phyloP scores from a whole-genome alignment of 139 green algal genomes.

The Picochlorum sp. region DNA sequence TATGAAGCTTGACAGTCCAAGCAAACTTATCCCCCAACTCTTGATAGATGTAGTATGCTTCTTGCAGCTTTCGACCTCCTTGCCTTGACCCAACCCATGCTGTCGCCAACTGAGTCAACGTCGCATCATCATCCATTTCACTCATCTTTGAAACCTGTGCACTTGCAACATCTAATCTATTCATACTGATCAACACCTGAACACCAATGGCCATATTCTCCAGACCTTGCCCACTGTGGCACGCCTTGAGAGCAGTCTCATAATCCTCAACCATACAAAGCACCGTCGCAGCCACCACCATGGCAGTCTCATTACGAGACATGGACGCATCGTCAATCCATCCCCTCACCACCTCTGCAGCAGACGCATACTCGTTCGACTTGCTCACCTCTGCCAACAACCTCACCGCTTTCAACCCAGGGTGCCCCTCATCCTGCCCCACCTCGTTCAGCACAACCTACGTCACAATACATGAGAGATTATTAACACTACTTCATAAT shows the following conservation, averaged over 20 bases:
- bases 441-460: slow-evolving; percentile 93
- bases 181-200: slow-evolving; percentile 81
- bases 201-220: slow-evolving; percentile 78
- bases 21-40: slow-evolving; percentile 94
- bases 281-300: slow-evolving; percentile 74
- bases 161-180: slow-evolving; percentile 86
- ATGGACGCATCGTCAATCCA: slow-evolving; percentile 69
- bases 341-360: background rate
- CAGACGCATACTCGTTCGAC: slow-evolving; percentile 55
- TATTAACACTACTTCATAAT: background rate
- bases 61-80: slow-evolving; percentile 88
- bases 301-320: slow-evolving; percentile 67
- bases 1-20: slow-evolving; percentile 83
- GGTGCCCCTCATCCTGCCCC: slow-evolving; percentile 42
- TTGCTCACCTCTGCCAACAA: slow-evolving; percentile 79
- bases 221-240: slow-evolving; percentile 56
- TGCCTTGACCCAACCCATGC: slow-evolving; percentile 83
- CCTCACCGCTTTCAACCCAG: slow-evolving; percentile 78
- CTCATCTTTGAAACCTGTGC: slow-evolving; percentile 73
- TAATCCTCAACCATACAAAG: slow-evolving; percentile 77
- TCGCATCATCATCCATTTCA: slow-evolving; percentile 86
- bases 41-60: slow-evolving; percentile 90
- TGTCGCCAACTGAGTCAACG: slow-evolving; percentile 87
- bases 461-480: background rate
- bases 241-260: slow-evolving; percentile 84